A percentile compares a stretch with the other conserved stretches of the same genome.
phyloP scores from a whole-genome alignment of 2,329 filamentous ascomycete species.

The Pseudocercospora vitis region DNA sequence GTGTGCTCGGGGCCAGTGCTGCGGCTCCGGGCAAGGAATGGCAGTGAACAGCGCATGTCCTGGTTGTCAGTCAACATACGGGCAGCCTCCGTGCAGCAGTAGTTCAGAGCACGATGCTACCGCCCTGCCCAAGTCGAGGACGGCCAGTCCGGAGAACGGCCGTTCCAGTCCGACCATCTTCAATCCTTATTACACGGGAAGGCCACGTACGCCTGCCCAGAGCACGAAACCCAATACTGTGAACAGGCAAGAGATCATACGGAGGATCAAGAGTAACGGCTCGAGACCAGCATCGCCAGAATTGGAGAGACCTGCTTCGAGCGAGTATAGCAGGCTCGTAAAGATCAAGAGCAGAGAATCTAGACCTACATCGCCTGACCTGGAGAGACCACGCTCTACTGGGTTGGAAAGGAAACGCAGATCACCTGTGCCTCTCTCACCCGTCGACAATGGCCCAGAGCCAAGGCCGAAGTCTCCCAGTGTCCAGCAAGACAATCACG shows the following conservation, averaged over 20 bases:
- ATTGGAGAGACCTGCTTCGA: conserved; percentile 23
- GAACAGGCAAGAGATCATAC: conserved; percentile 77
- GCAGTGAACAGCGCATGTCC: conserved; percentile 27
- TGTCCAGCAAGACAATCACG: conserved; percentile 28
- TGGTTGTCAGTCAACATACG: conserved; percentile 22
- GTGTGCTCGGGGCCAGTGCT: conserved; percentile 26
- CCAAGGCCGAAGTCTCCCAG: conserved; percentile 27
- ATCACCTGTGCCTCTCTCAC: conserved; percentile 47
- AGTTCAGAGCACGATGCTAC: conserved; percentile 15
- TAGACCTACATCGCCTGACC: conserved; percentile 32
- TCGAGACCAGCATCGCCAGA: conserved; percentile 33
- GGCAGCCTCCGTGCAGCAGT: conserved; percentile 14
- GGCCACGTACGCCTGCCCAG: conserved; percentile 34
- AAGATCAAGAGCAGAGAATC: conserved; percentile 64
- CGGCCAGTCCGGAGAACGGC: conserved; percentile 24
- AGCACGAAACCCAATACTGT: conserved; percentile 34
- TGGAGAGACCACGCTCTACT: conserved; percentile 23
- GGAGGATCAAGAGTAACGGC: conserved; percentile 66
- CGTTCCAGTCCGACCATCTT: conserved; percentile 31
- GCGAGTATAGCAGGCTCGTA: conserved; percentile 60
- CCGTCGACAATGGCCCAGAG: conserved; percentile 7
- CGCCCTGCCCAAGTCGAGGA: conserved; percentile 13
- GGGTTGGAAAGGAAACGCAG: conserved; percentile 43
- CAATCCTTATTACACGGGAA: conserved; percentile 41
- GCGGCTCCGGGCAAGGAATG: conserved; percentile 30